These are phyloP conservation scores for Teunomyces panamensis DNA, from an alignment of 805 yeast genomes.

Conservation along the genomic window DNA sequence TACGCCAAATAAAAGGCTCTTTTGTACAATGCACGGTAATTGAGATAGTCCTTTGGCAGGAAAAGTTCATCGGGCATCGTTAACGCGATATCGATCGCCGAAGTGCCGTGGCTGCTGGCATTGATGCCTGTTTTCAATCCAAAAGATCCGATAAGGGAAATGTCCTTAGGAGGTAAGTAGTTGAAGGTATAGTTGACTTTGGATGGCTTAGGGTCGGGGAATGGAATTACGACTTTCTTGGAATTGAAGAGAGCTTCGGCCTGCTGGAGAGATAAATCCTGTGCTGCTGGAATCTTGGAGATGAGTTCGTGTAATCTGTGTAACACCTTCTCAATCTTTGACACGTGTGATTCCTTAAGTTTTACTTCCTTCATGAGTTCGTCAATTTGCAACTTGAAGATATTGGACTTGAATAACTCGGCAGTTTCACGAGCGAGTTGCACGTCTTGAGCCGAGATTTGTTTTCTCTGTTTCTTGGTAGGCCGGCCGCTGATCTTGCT, in stretches of 20 bases:
- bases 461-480: conserved; percentile 35
- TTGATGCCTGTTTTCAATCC: conserved; percentile 76
- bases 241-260: conserved; percentile 53
- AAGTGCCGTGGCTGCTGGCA: conserved; percentile 1
- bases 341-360: conserved; percentile 64
- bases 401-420: conserved; percentile 89
- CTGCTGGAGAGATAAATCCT: conserved; percentile 51
- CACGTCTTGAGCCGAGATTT: conserved; percentile 72
- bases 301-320: conserved; percentile 71
- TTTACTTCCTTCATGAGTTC: conserved; percentile 80
- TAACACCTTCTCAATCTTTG: conserved; percentile 67
- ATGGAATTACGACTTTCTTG: conserved; percentile 67
- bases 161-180: conserved; percentile 66
- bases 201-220: conserved; percentile 85
- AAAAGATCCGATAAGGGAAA: conserved; percentile 84
- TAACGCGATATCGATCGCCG: conserved; percentile 70
- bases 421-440: conserved; percentile 93
- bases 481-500: conserved; percentile 15
- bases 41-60: conserved; percentile 84
- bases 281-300: conserved; percentile 58
- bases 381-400: conserved; percentile 92
- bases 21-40: conserved; percentile 86
- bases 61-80: conserved; percentile 77
- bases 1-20: conserved; percentile 84
- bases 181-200: conserved; percentile 69